These are phyloP conservation scores for Anthracocystis walkeri DNA, from an alignment of 1,284 basidiomycete species.

Conservation along the genomic window DNA sequence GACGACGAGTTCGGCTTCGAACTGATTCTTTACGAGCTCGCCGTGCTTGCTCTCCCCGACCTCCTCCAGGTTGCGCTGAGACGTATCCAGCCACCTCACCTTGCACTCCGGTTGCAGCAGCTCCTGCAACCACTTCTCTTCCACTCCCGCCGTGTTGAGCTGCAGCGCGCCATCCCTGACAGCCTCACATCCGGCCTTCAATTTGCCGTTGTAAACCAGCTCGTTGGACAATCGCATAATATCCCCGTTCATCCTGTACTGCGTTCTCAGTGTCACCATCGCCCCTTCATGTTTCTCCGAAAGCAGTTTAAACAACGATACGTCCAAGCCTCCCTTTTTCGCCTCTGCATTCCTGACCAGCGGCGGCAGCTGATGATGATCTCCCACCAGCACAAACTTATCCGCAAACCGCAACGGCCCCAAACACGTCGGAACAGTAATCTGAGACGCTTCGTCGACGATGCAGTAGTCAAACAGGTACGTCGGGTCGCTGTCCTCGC, in stretches of 20 bases:
- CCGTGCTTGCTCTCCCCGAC: slow-evolving; percentile 73
- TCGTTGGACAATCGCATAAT: slow-evolving; percentile 94
- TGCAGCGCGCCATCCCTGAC: slow-evolving; percentile 77
- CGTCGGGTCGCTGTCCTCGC: slow-evolving; percentile 67
- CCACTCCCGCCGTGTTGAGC: slow-evolving; percentile 16
- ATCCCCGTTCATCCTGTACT: slow-evolving; percentile 97
- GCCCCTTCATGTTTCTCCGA: slow-evolving; percentile 86
- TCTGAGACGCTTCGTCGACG: slow-evolving; percentile 97
- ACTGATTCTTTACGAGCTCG: slow-evolving; percentile 75
- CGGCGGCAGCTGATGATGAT: slow-evolving; percentile 93
- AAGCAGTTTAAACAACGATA: slow-evolving; percentile 88
- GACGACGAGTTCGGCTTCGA: slow-evolving; percentile 76
- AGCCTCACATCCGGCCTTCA: slow-evolving; percentile 81
- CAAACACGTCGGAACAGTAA: slow-evolving; percentile 92
- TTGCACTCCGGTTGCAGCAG: slow-evolving; percentile 80
- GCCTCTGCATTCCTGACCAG: slow-evolving; percentile 83
- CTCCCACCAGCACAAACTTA: slow-evolving; percentile 92
- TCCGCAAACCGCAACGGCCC: slow-evolving; percentile 91
- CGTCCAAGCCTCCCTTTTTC: slow-evolving; percentile 82
- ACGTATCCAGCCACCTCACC: slow-evolving; percentile 91
- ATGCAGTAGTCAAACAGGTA: slow-evolving; percentile 93
- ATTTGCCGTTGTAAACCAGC: slow-evolving; percentile 83
- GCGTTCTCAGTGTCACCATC: slow-evolving; percentile 83
- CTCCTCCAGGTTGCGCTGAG: slow-evolving; percentile 77
- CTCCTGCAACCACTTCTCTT: slow-evolving; percentile 74